Evolutionary conservation across 202 grass and related monocot species (phyloP).

Genomic region (Brachypodium distachyon): DNA sequence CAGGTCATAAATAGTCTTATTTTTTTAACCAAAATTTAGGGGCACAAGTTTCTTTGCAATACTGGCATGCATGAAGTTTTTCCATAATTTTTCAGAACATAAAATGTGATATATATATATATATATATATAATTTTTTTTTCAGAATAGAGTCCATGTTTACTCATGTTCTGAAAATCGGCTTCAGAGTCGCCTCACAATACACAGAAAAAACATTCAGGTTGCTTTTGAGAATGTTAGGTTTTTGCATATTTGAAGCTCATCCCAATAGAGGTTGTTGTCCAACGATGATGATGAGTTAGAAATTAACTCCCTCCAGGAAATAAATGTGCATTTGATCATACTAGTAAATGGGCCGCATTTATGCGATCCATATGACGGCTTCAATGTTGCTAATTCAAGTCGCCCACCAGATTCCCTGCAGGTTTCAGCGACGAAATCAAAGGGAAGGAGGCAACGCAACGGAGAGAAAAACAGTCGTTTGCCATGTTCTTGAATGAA

Average conservation of each 20-base stretch:
- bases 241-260: slow-evolving; percentile 18
- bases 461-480: not conserved
- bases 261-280: slow-evolving; percentile 24
- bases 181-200: too few species aligned
- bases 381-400: slow-evolving; percentile 40
- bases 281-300: slow-evolving; percentile 29
- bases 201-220: too few species aligned
- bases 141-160: too few species aligned
- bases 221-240: not conserved
- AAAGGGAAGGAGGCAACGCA: not conserved
- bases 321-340: slow-evolving; percentile 53
- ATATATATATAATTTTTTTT: too few species aligned
- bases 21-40: too few species aligned
- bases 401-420: slow-evolving; percentile 34
- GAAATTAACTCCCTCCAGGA: slow-evolving; percentile 17
- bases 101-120: too few species aligned
- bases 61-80: too few species aligned
- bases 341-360: slow-evolving; percentile 34
- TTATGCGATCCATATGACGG: slow-evolving; percentile 22
- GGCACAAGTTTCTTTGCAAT: too few species aligned
- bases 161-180: too few species aligned
- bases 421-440: slow-evolving; percentile 16
- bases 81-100: too few species aligned
- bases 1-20: too few species aligned
- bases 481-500: not conserved